These are phyloP conservation scores for Geotrichum restrictum DNA, from an alignment of 1,139 yeast species.

Conservation along the genomic window DNA sequence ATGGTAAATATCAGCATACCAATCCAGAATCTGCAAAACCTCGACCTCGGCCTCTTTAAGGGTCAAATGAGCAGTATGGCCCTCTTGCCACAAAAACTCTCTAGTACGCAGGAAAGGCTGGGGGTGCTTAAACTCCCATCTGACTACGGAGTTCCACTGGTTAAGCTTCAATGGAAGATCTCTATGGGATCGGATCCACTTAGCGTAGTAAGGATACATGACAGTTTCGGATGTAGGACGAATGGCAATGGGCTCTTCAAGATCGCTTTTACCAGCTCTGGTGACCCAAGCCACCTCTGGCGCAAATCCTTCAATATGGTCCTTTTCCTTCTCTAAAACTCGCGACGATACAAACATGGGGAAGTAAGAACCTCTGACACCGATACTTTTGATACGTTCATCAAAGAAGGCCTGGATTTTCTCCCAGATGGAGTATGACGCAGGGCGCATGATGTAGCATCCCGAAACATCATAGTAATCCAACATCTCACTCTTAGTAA, in stretches of 20 bases:
- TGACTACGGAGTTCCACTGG: constrained; percentile 99
- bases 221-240: constrained; percentile 99
- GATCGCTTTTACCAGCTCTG: constrained; percentile 85
- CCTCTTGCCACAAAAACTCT: constrained; percentile 99
- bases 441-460: constrained; percentile 95
- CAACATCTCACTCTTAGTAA: constrained; percentile 94
- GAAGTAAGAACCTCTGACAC: constrained; percentile 93
- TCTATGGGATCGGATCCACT: constrained; percentile 98
- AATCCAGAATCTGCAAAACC: constrained; percentile 80
- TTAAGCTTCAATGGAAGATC: constrained; percentile 93
- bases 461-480: constrained; percentile 99
- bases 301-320: constrained; percentile 98
- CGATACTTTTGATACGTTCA: constrained; percentile 70
- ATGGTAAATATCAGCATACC: constrained; percentile 78
- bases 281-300: constrained; percentile 99
- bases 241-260: constrained; percentile 97
- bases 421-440: constrained; percentile 95
- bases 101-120: constrained; percentile 98
- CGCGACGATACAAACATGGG: constrained; percentile 96
- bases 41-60: constrained; percentile 74
- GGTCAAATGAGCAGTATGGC: constrained; percentile 95
- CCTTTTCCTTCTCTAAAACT: constrained; percentile 95
- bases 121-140: constrained; percentile 99
- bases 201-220: constrained; percentile 98
- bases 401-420: constrained; percentile 85